Evolutionary conservation across 2,329 filamentous ascomycete genomes (phyloP), one percentile per base, ranked within the genome.

Genomic region (Cytospora mali): DNA sequence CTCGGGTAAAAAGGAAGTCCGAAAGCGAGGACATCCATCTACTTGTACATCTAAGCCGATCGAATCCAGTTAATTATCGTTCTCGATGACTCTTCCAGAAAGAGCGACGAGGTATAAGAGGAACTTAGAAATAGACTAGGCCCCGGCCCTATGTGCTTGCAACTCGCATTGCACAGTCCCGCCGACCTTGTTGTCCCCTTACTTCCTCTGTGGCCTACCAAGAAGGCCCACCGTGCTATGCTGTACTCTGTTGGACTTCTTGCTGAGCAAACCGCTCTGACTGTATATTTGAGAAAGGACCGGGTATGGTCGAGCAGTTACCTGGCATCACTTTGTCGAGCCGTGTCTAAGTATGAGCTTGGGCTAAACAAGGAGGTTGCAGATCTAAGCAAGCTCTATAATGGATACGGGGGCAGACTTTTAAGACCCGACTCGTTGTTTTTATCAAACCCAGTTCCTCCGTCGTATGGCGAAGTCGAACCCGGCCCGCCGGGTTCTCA

Each of bases 401-500:
- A 52, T 28, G 55, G 58, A 1, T 42, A 53, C 42, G 48, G 56
- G 28, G 58, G 62, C 29, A 62, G 50, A 31, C 27, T 64, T 6
- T 14, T 64, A 27, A 25, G 52, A 21, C 9, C 58, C 6, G 31
- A 46, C n/a, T 27, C 35, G 21, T 52, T 58, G 28, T 31, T 48
- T 52, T 31, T 48, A 23, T 49, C 39, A n/a, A 35, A 16, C 21
- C 49, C 55, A 4, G 25, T 21, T 13, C 62, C 55, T 14, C 62
- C 58, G 1, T 64, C 58, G n/a, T 64, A 64, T 13, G 55, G 55
- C 6, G 55, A 64, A 25, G 21, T 62, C 14, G 54, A 56, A 16
- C 54, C 27, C 25, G 50, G 50, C 14, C 62, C 58, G 21, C 58
- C 58, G 3, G 35, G 54, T 21, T n/a, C 52, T 28, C 42, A 39